Conservation (phyloP, 495 filamentous ascomycete species). For the Penicillium turbatum region DNA sequence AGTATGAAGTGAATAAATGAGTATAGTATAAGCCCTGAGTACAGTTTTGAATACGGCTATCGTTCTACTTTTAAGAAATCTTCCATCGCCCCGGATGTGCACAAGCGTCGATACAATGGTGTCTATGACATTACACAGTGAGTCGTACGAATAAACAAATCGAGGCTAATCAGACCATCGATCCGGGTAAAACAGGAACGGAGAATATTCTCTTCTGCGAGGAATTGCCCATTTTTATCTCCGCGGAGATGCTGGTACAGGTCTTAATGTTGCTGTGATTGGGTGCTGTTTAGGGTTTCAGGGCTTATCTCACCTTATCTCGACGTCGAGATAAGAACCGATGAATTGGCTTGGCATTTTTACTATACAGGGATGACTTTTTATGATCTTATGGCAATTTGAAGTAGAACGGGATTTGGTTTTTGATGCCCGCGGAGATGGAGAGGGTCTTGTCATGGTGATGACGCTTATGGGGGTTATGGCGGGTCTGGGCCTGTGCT, state of each 20-base stretch:
- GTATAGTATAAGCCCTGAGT: not conserved
- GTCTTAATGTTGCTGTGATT: not conserved
- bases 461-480: not conserved
- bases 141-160: not conserved
- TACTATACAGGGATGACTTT: not conserved
- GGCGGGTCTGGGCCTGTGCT: too few relatives aligned
- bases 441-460: not conserved
- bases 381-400: not conserved
- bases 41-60: slow-evolving; percentile 1
- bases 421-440: slow-evolving; percentile 3
- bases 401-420: not conserved
- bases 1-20: not conserved
- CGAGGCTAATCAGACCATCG: not conserved
- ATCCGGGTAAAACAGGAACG: slow-evolving; percentile 11
- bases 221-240: not conserved
- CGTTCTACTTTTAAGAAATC: slow-evolving; percentile 13
- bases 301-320: not conserved
- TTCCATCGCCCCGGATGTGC: not conserved
- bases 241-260: slow-evolving; percentile 14
- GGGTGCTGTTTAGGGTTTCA: not conserved
- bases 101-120: not conserved
- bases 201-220: not conserved
- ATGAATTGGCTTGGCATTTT: not conserved
- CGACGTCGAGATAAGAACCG: slow-evolving; percentile 1
- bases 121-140: not conserved